Base-by-base conservation (phyloP, 2,329 filamentous ascomycete genomes). In the Fusarium xyrophilum region DNA sequence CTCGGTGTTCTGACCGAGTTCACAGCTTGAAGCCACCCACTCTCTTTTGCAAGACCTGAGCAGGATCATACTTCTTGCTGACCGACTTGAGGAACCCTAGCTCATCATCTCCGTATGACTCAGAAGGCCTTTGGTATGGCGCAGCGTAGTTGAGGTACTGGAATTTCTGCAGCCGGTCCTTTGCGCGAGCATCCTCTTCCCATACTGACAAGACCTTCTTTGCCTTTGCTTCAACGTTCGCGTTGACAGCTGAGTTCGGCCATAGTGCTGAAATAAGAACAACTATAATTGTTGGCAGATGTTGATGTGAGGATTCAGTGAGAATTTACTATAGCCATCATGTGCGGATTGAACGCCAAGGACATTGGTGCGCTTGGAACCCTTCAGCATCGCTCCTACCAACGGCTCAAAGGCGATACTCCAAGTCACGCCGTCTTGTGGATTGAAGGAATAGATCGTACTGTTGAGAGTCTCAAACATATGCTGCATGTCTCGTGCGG, bases 61-160 rank as follows among this genome's bases (percentile, higher is more conserved):
- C 19, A 5, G 58, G 62, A 15, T 65, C 62, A 39, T 63, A 63
- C n/a, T 44, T 63, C 3, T 21, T 14, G 13, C 58, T 30, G 2
- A 47, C 36, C 0, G 28, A 15, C 15, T 36, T 54, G 3, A 65
- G 36, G 10, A 58, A 46, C 4, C 19, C 10, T 5, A 13, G 12
- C 10, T 42, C 28, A 2, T 35, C 38, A 7, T 12, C 15, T 4
- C 43, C 43, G 4, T 58, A 59, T 1, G 52, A 40, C 8, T 32
- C n/a, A 7, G 58, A 32, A 0, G 51, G 36, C 7, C 40, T 30
- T 43, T 65, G 47, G 5, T 58, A 39, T 1, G 53, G 36, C 0
- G 33, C 21, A 7, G 59, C 62, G 4, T 63, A 65, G 11, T 59
- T 65, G 38, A 59, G 51, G 38, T 65, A 65, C 19, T 40, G 47